Evolutionary conservation across 177 flowering plant genomes (phyloP).

Genomic region (Viscum album): DNA sequence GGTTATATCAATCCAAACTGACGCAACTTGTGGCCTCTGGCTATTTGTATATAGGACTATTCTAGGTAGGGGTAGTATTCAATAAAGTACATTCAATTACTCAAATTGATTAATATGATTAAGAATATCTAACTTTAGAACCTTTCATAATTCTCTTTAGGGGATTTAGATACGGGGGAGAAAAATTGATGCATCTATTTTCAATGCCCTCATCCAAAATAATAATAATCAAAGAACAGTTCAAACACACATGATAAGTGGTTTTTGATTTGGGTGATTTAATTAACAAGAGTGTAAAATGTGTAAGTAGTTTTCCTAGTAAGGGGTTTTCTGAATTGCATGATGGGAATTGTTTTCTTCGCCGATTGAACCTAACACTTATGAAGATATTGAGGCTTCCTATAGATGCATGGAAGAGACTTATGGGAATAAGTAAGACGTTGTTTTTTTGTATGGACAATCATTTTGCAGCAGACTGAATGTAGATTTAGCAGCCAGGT

Average conservation of each 20-base stretch:
- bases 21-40: neutral
- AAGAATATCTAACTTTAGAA: neutral
- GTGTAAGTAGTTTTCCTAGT: neutral
- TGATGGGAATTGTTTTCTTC: slow-evolving; percentile 8
- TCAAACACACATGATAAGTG: too few relatives aligned
- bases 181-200: too few relatives aligned
- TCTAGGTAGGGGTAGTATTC: slow-evolving; percentile 88
- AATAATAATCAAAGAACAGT: too few relatives aligned
- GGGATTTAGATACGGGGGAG: too few relatives aligned
- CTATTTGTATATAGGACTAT: slow-evolving; percentile 67
- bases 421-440: slow-evolving; percentile 72
- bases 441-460: slow-evolving; percentile 76
- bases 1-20: neutral
- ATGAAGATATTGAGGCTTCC: slow-evolving; percentile 84
- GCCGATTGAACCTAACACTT: slow-evolving; percentile 91
- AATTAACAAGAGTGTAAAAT: too few relatives aligned
- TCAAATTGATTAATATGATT: neutral
- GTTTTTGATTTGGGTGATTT: too few relatives aligned
- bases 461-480: slow-evolving; percentile 99
- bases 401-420: slow-evolving; percentile 65
- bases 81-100: neutral
- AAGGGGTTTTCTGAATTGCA: neutral
- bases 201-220: too few relatives aligned
- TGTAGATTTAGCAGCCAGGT: slow-evolving; percentile 59
- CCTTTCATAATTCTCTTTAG: too few relatives aligned